Conservation (phyloP, 2,329 filamentous ascomycete genomes). For the Rhynchosporium secalis region DNA sequence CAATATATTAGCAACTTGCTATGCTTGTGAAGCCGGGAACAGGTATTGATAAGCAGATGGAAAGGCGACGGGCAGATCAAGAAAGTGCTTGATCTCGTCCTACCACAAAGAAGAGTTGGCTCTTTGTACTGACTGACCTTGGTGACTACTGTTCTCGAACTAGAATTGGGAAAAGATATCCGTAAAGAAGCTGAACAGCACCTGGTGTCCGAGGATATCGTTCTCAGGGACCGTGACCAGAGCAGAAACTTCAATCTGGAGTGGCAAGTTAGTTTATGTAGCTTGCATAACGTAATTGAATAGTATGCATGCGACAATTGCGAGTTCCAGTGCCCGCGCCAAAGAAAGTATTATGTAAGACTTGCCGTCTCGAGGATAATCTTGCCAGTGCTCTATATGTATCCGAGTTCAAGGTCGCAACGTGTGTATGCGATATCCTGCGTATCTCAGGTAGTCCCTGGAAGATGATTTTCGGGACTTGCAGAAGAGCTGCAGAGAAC, state of each 20-base stretch:
- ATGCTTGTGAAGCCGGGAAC: constrained; percentile 20
- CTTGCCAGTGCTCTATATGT: constrained; percentile 11
- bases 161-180: constrained; percentile 20
- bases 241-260: constrained; percentile 4
- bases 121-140: constrained; percentile 13
- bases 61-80: constrained; percentile 12
- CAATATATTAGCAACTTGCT: constrained; percentile 22
- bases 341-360: constrained; percentile 13
- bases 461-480: constrained; percentile 22
- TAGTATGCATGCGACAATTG: constrained; percentile 22
- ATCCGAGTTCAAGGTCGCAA: constrained; percentile 24
- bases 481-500: constrained; percentile 30
- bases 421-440: constrained; percentile 13
- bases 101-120: constrained; percentile 12
- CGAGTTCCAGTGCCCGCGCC: constrained; percentile 10
- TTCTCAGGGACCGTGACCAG: constrained; percentile 11
- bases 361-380: constrained; percentile 23
- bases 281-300: constrained; percentile 12
- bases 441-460: constrained; percentile 15
- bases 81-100: constrained; percentile 19
- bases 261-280: constrained; percentile 12
- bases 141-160: constrained; percentile 17
- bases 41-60: constrained; percentile 15
- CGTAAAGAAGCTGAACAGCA: constrained; percentile 16
- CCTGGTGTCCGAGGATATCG: constrained; percentile 16